Evolutionary conservation across 2,329 filamentous ascomycete genomes (phyloP), one percentile per base, ranked within the genome.

Genomic region (Pestalotiopsis sp.): DNA sequence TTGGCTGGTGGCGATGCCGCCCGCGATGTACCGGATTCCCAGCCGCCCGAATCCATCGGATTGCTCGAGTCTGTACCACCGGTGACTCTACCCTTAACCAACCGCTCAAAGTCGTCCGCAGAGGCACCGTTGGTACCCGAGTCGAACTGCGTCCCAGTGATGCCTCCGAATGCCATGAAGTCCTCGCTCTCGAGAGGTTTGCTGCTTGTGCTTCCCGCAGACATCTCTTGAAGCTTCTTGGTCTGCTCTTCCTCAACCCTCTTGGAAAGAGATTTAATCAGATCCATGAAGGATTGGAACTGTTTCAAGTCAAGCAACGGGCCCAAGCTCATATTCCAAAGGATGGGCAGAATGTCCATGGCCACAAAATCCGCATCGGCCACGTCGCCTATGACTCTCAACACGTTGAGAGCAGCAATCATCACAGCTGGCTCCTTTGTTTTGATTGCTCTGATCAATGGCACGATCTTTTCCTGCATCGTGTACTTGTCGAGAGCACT

Each of bases 371-470:
- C 96, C 2, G 91, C 89, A 77, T 98, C 96, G 4, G 92, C 95
- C 23, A 92, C 86, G 64, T 89, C 88, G 9, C 94, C 94, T 36
- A 99, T 91, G 63, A 97, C 92, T 64, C 89, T 89, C 72, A 98
- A 90, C 1, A 98, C 94, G 67, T 91, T 91, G 41, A 98, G 84
- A 0, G 94, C 92, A 5, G 95, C 95, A 85, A 98, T 92, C 93
- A 98, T 98, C 11, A 99, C 96, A 7, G 94, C 95, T 0, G 96
- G 96, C 79, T 99, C 96, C 78, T 97, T 98, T 0, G 96, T 99
- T 81, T 97, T 98, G 83, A 99, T 98, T 2, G 87, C 94, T 76
- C 93, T 94, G 70, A 99, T 86, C 4, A 98, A 83, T 0, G 96
- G 96, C 0, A 98, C 89, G 41, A 99, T 93, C 83, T 98, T 98